phyloP scores from a whole-genome alignment of 768 basidiomycete genomes.

The Neoboletus brunneissimus region DNA sequence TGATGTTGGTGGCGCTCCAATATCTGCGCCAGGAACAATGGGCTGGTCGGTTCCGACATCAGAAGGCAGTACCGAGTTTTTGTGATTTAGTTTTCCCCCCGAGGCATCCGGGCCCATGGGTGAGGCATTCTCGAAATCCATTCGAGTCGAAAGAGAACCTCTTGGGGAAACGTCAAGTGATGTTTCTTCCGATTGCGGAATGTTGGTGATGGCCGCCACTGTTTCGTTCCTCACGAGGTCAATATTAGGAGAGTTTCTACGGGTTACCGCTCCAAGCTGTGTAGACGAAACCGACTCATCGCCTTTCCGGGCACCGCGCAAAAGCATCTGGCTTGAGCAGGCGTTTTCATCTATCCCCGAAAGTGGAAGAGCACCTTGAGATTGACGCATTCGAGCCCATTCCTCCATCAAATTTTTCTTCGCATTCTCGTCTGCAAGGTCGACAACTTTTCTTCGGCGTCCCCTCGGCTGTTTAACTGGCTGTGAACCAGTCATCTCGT shows the following conservation, averaged over 20 bases:
- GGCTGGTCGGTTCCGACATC: slow-evolving; percentile 2
- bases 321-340: not conserved
- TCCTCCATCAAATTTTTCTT: slow-evolving; percentile 29
- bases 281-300: not conserved
- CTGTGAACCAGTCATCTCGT: not conserved
- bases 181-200: slow-evolving; percentile 5
- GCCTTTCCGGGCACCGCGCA: not conserved
- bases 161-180: not conserved
- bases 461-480: slow-evolving; percentile 13
- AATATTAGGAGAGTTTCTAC: not conserved
- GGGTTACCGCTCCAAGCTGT: not conserved
- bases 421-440: slow-evolving; percentile 19
- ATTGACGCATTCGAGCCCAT: slow-evolving; percentile 32
- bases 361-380: slow-evolving; percentile 22
- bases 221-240: not conserved
- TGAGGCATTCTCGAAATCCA: not conserved
- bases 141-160: not conserved
- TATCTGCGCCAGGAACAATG: not conserved
- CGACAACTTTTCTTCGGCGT: slow-evolving; percentile 11
- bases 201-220: not conserved
- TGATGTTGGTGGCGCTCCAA: not conserved
- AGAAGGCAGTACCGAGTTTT: not conserved
- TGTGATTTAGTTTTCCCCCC: not conserved
- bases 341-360: slow-evolving; percentile 7
- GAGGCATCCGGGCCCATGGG: not conserved